Percentiles rank a stretch among this genome's conserved stretches.
Conservation (phyloP, 2,329 filamentous ascomycete species). For the Ploettnerulaceae sp. region DNA sequence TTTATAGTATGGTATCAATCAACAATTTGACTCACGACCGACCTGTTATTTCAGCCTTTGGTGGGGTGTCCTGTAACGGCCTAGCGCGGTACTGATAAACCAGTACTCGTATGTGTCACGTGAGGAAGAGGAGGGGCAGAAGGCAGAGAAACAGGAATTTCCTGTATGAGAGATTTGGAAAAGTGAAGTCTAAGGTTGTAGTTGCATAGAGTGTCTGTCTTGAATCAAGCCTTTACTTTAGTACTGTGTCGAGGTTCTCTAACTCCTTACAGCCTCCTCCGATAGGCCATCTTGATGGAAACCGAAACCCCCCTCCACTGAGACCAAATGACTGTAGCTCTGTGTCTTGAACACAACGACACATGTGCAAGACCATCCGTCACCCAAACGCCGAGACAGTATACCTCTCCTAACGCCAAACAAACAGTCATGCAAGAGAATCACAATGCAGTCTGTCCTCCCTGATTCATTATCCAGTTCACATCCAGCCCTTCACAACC, state of each 20-base stretch:
- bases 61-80: neutral
- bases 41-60: no score
- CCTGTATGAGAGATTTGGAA: no score
- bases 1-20: neutral
- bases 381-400: constrained; percentile 7
- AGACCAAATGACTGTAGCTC: neutral
- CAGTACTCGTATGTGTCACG: neutral
- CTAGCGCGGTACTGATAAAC: no score
- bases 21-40: constrained; percentile 9
- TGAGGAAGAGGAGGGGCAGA: no score
- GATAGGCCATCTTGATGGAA: no score
- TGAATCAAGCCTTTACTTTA: no score
- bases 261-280: no score
- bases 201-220: no score
- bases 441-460: neutral
- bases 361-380: constrained; percentile 2
- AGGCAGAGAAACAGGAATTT: no score
- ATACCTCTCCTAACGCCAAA: constrained; percentile 13
- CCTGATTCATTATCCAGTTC: neutral
- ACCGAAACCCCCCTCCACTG: neutral
- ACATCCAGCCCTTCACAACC: neutral
- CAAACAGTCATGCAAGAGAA: neutral
- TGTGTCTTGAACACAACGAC: neutral
- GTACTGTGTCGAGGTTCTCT: no score
- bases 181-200: no score